Evolutionary conservation across 2,329 filamentous ascomycete species (phyloP).

Genomic region (Tympanopsis confertula): DNA sequence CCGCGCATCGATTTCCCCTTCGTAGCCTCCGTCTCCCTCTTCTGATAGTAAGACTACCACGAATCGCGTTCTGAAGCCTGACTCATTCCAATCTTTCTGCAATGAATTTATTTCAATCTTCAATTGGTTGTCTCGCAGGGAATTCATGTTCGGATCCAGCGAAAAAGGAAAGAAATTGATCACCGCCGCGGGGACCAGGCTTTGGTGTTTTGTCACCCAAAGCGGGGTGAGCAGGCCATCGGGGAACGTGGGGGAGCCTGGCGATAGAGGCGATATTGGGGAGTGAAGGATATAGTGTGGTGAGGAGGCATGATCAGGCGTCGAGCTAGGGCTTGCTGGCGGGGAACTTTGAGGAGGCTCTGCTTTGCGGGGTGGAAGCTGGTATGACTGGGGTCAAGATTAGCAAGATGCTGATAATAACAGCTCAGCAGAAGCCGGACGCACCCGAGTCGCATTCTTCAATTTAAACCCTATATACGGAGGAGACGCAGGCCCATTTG

Average conservation of each 20-base stretch:
- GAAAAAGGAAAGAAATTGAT: constrained; percentile 72
- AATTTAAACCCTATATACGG: too few relatives aligned
- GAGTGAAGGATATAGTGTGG: constrained; percentile 63
- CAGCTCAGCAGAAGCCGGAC: constrained; percentile 10
- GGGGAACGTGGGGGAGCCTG: constrained; percentile 71
- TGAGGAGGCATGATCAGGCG: constrained; percentile 42
- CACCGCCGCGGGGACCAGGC: constrained; percentile 68
- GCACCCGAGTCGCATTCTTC: constrained; percentile 3
- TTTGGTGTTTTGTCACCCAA: constrained; percentile 85
- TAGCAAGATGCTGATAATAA: constrained; percentile 17
- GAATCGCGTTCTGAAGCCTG: constrained; percentile 68
- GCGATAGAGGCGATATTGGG: constrained; percentile 79
- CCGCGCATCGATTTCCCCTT: constrained; percentile 58
- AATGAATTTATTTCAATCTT: constrained; percentile 76
- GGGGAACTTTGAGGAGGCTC: constrained; percentile 40
- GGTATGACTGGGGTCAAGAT: constrained; percentile 34
- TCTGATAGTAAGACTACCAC: constrained; percentile 61
- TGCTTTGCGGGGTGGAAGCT: constrained; percentile 50
- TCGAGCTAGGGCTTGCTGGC: constrained; percentile 37
- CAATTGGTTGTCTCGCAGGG: constrained; percentile 73
- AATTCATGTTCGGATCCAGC: constrained; percentile 61
- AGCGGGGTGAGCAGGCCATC: constrained; percentile 73
- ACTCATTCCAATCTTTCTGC: constrained; percentile 53
- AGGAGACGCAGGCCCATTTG: too few relatives aligned
- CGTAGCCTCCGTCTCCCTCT: constrained; percentile 32